These are phyloP conservation scores for Penicillium verrucosum DNA, from an alignment of 2,329 filamentous ascomycete genomes.

Conservation along the genomic window DNA sequence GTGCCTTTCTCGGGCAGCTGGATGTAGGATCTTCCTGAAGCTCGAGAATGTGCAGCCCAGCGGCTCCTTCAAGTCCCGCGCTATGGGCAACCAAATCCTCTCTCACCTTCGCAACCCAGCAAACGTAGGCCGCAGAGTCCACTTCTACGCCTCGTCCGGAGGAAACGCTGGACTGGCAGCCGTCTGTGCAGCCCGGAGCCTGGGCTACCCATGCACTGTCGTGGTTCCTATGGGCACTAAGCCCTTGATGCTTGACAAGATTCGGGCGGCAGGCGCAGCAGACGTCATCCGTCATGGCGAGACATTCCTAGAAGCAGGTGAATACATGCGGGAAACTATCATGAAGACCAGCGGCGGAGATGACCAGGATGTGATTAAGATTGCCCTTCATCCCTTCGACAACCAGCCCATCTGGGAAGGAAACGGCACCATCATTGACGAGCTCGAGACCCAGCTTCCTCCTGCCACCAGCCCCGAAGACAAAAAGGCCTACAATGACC, in stretches of 20 bases:
- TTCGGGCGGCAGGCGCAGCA: conserved; percentile 62
- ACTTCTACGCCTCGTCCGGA: conserved; percentile 78
- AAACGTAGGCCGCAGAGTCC: conserved; percentile 46
- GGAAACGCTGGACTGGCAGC: conserved; percentile 84
- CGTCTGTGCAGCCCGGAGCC: conserved; percentile 65
- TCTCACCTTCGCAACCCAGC: conserved; percentile 45
- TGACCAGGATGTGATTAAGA: conserved; percentile 36
- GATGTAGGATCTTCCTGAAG: conserved; percentile 81
- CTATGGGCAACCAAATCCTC: conserved; percentile 69
- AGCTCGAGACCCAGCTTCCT: conserved; percentile 43
- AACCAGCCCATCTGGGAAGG: conserved; percentile 47
- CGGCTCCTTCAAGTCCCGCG: conserved; percentile 79
- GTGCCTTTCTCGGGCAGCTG: conserved; percentile 64
- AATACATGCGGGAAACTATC: conserved; percentile 57
- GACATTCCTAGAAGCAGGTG: conserved; percentile 68
- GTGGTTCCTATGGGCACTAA: conserved; percentile 67
- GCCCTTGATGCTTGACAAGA: conserved; percentile 67
- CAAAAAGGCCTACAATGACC: conserved; percentile 24
- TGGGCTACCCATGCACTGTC: conserved; percentile 68
- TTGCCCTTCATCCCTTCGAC: conserved; percentile 46
- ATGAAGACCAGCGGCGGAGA: conserved; percentile 31
- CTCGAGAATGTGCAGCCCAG: conserved; percentile 81
- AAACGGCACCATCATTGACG: conserved; percentile 45
- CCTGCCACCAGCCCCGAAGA: conserved; percentile 32
- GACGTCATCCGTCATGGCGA: conserved; percentile 66